These are phyloP conservation scores for Coemansia sp. DNA, from an alignment of 192 early-diverging fungal species.

Conservation along the genomic window DNA sequence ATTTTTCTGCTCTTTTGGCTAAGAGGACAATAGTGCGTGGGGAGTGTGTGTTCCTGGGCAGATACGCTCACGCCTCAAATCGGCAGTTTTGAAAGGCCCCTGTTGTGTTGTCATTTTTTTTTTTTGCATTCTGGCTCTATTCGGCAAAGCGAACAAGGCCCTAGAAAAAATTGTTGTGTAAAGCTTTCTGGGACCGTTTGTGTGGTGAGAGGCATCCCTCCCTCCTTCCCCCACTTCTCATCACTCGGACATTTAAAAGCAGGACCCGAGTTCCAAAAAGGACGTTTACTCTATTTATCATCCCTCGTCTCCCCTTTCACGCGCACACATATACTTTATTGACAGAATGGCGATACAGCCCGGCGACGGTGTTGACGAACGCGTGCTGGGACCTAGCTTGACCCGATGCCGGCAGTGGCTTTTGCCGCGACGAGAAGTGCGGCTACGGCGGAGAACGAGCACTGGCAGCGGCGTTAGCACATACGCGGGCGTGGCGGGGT, in stretches of 20 bases:
- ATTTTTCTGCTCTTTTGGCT: background rate
- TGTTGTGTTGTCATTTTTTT: background rate
- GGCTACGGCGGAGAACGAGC: background rate
- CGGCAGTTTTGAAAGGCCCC: background rate
- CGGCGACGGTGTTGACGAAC: background rate
- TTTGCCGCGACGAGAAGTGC: constrained; percentile 14
- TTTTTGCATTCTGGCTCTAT: background rate
- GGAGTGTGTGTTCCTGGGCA: background rate
- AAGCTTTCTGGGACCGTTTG: background rate
- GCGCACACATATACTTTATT: background rate
- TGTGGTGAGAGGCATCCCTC: background rate
- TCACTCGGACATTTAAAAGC: background rate
- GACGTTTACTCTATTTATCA: background rate
- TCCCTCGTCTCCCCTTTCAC: background rate
- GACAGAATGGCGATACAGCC: constrained; percentile 15
- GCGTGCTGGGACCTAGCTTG: constrained; percentile 14
- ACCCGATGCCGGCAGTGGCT: constrained; percentile 33
- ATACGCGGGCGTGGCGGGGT: constrained; percentile 9
- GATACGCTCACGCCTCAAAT: constrained; percentile 2
- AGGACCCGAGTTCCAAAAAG: background rate
- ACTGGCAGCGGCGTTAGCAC: constrained; percentile 1
- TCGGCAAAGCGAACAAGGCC: background rate
- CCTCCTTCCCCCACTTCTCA: background rate
- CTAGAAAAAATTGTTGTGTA: background rate
- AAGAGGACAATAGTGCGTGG: constrained; percentile 1